A percentile compares a stretch with the other conserved stretches of the same genome.
phyloP scores from a whole-genome alignment of 78 protist genomes.

The Dictyostelium firmibasis region DNA sequence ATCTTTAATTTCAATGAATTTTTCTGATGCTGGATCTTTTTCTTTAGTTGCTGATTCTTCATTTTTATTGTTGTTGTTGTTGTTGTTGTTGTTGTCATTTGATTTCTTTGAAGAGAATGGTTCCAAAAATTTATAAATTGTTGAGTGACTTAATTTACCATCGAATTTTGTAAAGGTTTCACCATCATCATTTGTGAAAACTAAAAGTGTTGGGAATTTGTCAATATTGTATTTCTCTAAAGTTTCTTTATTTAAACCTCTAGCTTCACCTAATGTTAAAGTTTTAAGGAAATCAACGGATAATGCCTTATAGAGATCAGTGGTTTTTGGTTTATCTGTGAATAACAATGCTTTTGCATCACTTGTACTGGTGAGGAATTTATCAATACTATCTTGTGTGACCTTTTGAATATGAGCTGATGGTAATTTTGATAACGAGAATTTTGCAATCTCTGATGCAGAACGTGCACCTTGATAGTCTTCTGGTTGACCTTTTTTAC shows the following conservation, averaged over 20 bases:
- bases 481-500: slow-evolving; percentile 17
- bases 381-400: neutral
- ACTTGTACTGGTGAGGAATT: slow-evolving; percentile 3
- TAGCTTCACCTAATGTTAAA: slow-evolving; percentile 46
- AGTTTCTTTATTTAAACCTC: neutral
- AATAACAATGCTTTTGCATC: slow-evolving; percentile 75
- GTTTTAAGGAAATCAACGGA: slow-evolving; percentile 70
- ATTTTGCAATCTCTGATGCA: slow-evolving; percentile 27
- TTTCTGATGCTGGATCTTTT: slow-evolving; percentile 30
- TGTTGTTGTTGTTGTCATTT: neutral
- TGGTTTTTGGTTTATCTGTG: slow-evolving; percentile 58
- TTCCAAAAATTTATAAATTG: slow-evolving; percentile 19
- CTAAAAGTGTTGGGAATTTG: slow-evolving; percentile 28
- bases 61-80: neutral
- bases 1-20: neutral
- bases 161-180: neutral
- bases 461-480: slow-evolving; percentile 79
- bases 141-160: slow-evolving; percentile 39
- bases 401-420: slow-evolving; percentile 10
- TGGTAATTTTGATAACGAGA: slow-evolving; percentile 24
- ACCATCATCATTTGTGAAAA: slow-evolving; percentile 24
- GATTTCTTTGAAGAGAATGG: slow-evolving; percentile 15
- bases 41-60: neutral
- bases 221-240: slow-evolving; percentile 1
- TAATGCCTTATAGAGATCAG: slow-evolving; percentile 80